Evolutionary conservation across 768 basidiomycete genomes (phyloP).

Genomic region (Tricholoma matsutake): DNA sequence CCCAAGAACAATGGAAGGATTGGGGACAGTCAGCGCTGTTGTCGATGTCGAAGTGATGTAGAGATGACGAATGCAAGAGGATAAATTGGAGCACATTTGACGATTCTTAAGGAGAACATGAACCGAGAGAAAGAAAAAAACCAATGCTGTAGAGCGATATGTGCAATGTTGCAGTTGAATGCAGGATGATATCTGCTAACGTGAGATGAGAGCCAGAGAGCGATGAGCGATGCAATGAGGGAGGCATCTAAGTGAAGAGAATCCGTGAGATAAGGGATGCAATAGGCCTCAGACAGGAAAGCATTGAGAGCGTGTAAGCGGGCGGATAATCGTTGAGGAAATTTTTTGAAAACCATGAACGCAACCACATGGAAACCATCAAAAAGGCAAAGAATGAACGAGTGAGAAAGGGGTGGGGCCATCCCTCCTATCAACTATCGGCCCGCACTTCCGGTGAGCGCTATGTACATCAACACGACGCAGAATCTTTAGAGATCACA

Average conservation of each 20-base stretch:
- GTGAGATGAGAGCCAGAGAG: slow-evolving; percentile 9
- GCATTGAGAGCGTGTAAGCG: not conserved
- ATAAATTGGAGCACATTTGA: not conserved
- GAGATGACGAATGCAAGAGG: not conserved
- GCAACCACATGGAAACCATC: not conserved
- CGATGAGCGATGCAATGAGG: slow-evolving; percentile 12
- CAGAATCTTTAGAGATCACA: not conserved
- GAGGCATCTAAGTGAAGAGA: slow-evolving; percentile 3
- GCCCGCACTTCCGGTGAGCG: not conserved
- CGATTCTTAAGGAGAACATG: not conserved
- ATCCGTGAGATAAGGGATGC: not conserved
- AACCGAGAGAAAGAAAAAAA: not conserved
- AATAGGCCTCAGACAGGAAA: slow-evolving; percentile 6
- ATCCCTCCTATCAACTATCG: not conserved
- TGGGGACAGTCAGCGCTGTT: not conserved
- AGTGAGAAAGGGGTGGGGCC: not conserved
- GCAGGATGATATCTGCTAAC: not conserved
- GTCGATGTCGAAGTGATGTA: not conserved
- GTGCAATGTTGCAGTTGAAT: not conserved
- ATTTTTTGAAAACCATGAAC: not conserved
- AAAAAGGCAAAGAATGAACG: not conserved
- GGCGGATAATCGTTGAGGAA: slow-evolving; percentile 2
- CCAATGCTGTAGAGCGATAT: not conserved
- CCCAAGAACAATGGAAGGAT: not conserved
- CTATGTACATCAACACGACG: not conserved